phyloP scores from a whole-genome alignment of 148 eudicot species.

The Persicaria maculosa region DNA sequence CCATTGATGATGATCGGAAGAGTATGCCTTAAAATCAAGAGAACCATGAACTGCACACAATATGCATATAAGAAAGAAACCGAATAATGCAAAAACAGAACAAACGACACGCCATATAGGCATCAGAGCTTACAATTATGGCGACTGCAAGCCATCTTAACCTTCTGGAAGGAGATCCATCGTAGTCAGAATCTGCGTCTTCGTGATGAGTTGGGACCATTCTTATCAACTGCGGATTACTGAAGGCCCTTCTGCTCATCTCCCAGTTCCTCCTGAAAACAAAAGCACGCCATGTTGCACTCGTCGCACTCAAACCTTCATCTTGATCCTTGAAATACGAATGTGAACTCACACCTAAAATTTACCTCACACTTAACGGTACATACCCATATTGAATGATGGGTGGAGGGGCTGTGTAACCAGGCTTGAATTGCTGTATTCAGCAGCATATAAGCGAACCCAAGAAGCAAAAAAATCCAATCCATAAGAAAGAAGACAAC shows the following conservation, averaged over 20 bases:
- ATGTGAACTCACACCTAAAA: not conserved
- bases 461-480: not conserved
- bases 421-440: conserved; percentile 74
- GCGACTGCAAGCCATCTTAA: conserved; percentile 51
- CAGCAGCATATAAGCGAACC: not conserved
- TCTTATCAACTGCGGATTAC: conserved; percentile 33
- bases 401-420: conserved; percentile 89
- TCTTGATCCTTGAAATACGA: not conserved
- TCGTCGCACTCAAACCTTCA: not conserved
- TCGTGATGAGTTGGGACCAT: conserved; percentile 47
- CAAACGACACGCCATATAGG: not conserved
- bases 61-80: not conserved
- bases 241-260: conserved; percentile 52
- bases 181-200: conserved; percentile 33
- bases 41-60: conserved; percentile 63
- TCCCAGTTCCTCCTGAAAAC: conserved; percentile 66
- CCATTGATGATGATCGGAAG: conserved; percentile 59
- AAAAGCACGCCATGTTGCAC: not conserved
- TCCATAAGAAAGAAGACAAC: not conserved
- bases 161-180: conserved; percentile 65
- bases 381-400: conserved; percentile 53
- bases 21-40: conserved; percentile 65
- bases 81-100: not conserved
- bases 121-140: conserved; percentile 40
- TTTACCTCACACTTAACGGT: conserved; percentile 62